Evolutionary conservation across 2,329 filamentous ascomycete species (phyloP).

Genomic region (Exophiala phaeomuriformis): DNA sequence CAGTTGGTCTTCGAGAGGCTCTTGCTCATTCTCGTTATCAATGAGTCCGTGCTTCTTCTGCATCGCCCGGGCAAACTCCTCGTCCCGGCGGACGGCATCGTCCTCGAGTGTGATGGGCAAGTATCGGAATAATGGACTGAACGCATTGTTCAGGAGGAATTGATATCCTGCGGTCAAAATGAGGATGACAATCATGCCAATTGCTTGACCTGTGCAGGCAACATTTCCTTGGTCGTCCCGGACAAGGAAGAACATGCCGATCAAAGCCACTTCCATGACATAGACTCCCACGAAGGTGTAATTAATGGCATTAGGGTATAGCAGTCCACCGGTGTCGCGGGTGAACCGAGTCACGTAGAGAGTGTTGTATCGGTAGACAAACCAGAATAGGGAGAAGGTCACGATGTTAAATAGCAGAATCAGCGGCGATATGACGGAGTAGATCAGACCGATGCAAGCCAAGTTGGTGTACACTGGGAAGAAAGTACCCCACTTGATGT

Average conservation of each 20-base stretch:
- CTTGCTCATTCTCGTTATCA: constrained; percentile 45
- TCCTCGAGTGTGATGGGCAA: constrained; percentile 93
- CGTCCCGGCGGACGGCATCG: constrained; percentile 82
- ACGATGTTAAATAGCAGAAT: constrained; percentile 91
- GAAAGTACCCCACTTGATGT: constrained; percentile 82
- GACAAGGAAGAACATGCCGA: constrained; percentile 82
- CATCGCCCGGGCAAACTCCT: constrained; percentile 76
- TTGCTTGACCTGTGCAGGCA: constrained; percentile 66
- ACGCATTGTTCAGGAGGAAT: constrained; percentile 69
- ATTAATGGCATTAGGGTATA: constrained; percentile 89
- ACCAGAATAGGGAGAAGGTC: constrained; percentile 85
- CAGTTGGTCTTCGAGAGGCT: constrained; percentile 41
- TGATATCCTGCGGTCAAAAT: constrained; percentile 71
- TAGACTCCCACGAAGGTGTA: constrained; percentile 93
- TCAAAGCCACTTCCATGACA: constrained; percentile 83
- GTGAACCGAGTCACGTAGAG: constrained; percentile 87
- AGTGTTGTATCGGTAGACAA: constrained; percentile 94
- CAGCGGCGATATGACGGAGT: constrained; percentile 78
- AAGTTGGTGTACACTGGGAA: constrained; percentile 97
- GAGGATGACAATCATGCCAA: constrained; percentile 72
- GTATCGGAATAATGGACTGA: constrained; percentile 77
- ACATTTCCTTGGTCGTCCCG: constrained; percentile 48
- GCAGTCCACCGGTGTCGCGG: constrained; percentile 81
- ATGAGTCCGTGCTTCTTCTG: constrained; percentile 60
- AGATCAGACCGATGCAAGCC: constrained; percentile 83